Evolutionary conservation across 306 rosid species (phyloP), one percentile per base, ranked within the genome.

Genomic region (Quercus wislizeni): DNA sequence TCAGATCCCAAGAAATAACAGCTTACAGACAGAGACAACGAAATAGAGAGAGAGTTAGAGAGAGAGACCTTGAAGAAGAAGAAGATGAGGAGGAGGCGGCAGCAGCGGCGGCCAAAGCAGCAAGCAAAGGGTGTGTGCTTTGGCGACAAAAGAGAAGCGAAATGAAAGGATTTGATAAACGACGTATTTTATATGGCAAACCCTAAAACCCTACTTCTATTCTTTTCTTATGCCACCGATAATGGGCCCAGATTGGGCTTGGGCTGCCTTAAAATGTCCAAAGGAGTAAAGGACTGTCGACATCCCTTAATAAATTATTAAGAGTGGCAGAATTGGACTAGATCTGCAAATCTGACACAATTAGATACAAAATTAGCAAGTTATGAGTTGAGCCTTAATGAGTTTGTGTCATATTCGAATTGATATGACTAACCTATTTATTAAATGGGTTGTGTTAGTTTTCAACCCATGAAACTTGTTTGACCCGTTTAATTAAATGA

Each of bases 321-420:
- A 8, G 8, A 0, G 10, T 0, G 11, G 43, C 43, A 38, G 10
- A 38, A 8, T 41, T 8, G 2, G 46, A 7, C 3, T 41, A 41
- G 0, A 0, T 0, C 1, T 0, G 3, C 11, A 41, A 41, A 41
- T 41, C 0, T 41, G 3, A 41, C 3, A 7, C 0, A 41, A 8
- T 0, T 21, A 21, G 21, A 21, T 7, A 7, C 10, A 38, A 38
- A 38, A 38, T 38, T 38, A 38, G 46, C 2, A 38, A 7, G 2
- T 38, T 38, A 8, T 8, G 11, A 2, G 0, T 41, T 41, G 3
- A 0, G 1, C 8, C 0, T 41, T 41, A 41, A 41, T 41, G 0
- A 2, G 1, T 8, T 6, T 0, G 8, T 41, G 1, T 41, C 11
- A 41, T 41, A 41, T 38, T 38, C 0, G 11, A 10, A 0, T 38